Base-by-base conservation (phyloP, 306 rosid species). In the Sechiopsis laciniata region DNA sequence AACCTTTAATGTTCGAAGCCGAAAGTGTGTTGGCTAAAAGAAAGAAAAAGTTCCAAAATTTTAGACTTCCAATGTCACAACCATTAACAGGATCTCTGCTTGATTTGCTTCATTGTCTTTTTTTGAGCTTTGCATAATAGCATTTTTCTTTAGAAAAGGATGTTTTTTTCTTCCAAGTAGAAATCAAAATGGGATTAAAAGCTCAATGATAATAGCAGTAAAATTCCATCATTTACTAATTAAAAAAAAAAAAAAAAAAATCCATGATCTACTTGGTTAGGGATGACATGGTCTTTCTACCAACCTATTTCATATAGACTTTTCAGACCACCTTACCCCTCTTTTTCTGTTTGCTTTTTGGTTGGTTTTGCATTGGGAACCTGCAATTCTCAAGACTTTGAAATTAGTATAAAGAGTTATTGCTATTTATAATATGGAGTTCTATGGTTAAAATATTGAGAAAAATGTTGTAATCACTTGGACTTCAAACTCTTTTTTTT, bases 11-110 rank as follows among this genome's bases (percentile, higher is more conserved):
- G 14, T 21, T 10, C 5, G 73, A 68, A 46, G 73, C 73, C 73
- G 73, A 68, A 68, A 68, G 73, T 68, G 72, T 67, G 73, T 68
- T 68, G 73, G 56, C 56, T 7, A 17, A 68, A 68, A 68, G 40
- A 68, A 46, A 68, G 56, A 68, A 68, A 68, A 68, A 48, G 73
- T 68, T 45, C 9, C 73, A 46, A 37, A 12, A 45, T 32, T 68
- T 68, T 68, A 68, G 57, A 68, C 48, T 68, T 68, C 57, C 73
- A 68, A 67, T 46, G 56, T 19, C 50, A 17, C 72, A 45, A 13
- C 45, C 54, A 20, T 19, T 32, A 45, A 45, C 40, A 64, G 55
- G 17, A 66, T 66, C 72, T 66, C 55, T 66, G 22, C n/a, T 26
- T 45, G 72, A 66, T 66, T 66, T 65, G 29, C 55, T 66, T 45